A percentile compares a stretch with the other conserved stretches of the same genome.
Conservation (phyloP, 164 flowering plant species). For the Nelumbo lutea region DNA sequence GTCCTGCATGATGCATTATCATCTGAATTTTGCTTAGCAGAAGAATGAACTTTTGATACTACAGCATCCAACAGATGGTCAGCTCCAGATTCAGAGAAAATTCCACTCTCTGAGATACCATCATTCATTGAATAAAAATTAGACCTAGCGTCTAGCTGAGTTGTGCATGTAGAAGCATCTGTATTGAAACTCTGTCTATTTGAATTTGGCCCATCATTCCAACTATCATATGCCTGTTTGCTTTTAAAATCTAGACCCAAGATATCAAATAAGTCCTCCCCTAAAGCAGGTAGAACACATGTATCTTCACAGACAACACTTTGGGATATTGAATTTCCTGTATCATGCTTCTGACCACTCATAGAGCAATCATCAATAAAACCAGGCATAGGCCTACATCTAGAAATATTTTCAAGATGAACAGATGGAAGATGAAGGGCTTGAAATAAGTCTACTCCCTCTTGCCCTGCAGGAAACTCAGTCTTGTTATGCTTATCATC, state of each 20-base stretch:
- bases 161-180: conserved; percentile 24
- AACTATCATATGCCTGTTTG: conserved; percentile 27
- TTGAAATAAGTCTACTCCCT: conserved; percentile 28
- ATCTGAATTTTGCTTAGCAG: conserved; percentile 45
- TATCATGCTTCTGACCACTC: conserved; percentile 9
- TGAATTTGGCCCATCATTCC: conserved; percentile 20
- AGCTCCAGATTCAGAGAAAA: conserved; percentile 33
- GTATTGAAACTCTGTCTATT: conserved; percentile 10
- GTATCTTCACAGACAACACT: conserved; percentile 22
- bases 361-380: conserved; percentile 14
- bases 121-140: conserved; percentile 26
- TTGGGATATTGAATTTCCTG: conserved; percentile 10
- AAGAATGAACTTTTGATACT: conserved; percentile 47
- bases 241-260: conserved; percentile 54
- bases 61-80: conserved; percentile 89
- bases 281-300: conserved; percentile 24
- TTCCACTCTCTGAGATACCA: conserved; percentile 40
- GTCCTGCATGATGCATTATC: conserved; percentile 56
- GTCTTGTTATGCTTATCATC: conserved; percentile 13
- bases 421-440: conserved; percentile 21
- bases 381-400: conserved; percentile 17
- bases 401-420: conserved; percentile 14
- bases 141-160: conserved; percentile 16
- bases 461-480: conserved; percentile 15
- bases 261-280: conserved; percentile 70